Conservation (phyloP, 768 basidiomycete species). For the Phylloporus sp. region DNA sequence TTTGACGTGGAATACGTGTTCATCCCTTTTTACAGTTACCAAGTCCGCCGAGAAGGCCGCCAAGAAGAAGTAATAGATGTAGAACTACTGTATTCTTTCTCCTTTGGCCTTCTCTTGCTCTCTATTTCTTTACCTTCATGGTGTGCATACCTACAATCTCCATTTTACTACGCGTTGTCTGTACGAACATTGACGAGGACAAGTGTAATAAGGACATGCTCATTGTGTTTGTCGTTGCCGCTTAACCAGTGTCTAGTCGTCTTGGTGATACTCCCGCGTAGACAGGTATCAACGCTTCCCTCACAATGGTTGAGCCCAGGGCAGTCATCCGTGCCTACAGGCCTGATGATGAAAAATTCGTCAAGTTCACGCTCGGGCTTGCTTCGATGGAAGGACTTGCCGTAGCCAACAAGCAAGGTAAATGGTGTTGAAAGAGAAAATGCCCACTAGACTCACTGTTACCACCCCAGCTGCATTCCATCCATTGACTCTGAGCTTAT, state of each 20-base stretch:
- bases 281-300: not conserved
- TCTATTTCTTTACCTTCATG: conserved; percentile 32
- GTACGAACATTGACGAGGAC: conserved; percentile 47
- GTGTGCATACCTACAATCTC: conserved; percentile 35
- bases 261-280: too few species aligned
- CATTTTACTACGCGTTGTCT: conserved; percentile 39
- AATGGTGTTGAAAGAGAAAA: not conserved
- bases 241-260: too few species aligned
- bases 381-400: conserved; percentile 65
- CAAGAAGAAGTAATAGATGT: conserved; percentile 94
- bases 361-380: conserved; percentile 64
- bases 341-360: conserved; percentile 51
- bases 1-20: not conserved
- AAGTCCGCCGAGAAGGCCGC: conserved; percentile 95
- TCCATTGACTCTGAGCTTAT: conserved; percentile 56
- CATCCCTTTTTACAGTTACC: conserved; percentile 53
- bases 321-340: conserved; percentile 54
- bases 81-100: conserved; percentile 57
- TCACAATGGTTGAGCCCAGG: conserved; percentile 38
- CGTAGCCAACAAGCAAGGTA: conserved; percentile 60
- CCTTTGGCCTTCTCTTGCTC: conserved; percentile 40
- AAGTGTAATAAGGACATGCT: conserved; percentile 25
- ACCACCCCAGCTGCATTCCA: conserved; percentile 45
- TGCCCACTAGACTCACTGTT: not conserved
- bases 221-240: not conserved